These are phyloP conservation scores for Dinochytrium kinnereticum DNA, from an alignment of 371 early-diverging fungal species.

Conservation along the genomic window DNA sequence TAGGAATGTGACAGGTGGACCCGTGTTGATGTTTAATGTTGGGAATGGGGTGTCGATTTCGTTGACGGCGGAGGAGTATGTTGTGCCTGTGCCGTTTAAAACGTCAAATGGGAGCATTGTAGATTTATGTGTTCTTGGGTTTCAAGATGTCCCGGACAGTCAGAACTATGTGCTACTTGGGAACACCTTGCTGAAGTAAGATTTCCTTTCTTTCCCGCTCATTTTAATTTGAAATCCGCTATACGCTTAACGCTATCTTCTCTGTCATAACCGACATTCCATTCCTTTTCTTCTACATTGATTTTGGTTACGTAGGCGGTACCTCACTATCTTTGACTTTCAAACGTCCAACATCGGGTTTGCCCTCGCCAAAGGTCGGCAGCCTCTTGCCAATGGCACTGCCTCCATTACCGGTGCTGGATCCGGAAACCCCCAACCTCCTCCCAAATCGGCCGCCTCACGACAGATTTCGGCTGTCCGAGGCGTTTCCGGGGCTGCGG, in stretches of 20 bases:
- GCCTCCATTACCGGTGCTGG: slow-evolving; percentile 9
- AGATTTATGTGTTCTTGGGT: neutral
- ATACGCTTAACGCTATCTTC: too few relatives aligned
- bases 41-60: slow-evolving; percentile 17
- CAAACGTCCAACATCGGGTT: slow-evolving; percentile 24
- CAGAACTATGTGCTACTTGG: slow-evolving; percentile 17
- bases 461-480: too few relatives aligned
- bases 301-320: slow-evolving; percentile 22
- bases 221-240: too few relatives aligned
- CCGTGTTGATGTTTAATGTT: slow-evolving; percentile 7
- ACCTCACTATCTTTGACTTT: slow-evolving; percentile 31
- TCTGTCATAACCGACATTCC: neutral
- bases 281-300: neutral
- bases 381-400: neutral
- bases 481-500: too few relatives aligned
- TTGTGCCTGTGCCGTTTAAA: slow-evolving; percentile 3
- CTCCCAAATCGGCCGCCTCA: neutral
- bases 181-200: slow-evolving; percentile 31
- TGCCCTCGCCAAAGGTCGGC: slow-evolving; percentile 26
- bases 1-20: slow-evolving; percentile 10
- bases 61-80: slow-evolving; percentile 27
- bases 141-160: neutral
- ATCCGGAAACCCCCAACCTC: neutral
- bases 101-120: neutral
- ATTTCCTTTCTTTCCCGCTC: neutral